Evolutionary conservation across 148 eudicot species (phyloP).

Genomic region (Rhododendron vialii): DNA sequence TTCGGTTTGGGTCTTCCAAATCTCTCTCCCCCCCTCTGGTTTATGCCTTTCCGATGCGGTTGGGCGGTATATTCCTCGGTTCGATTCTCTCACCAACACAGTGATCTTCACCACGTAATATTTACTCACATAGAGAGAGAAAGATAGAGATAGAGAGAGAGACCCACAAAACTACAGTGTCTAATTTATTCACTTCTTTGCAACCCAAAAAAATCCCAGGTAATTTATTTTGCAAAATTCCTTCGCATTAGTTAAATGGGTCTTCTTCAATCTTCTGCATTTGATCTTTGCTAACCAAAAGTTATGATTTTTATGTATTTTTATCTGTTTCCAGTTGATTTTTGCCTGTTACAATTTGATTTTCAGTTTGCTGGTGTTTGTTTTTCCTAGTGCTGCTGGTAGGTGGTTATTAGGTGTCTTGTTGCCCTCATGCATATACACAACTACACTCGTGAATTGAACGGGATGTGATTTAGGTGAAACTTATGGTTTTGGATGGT

Average conservation of each 20-base stretch:
- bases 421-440: background rate
- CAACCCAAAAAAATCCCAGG: constrained; percentile 2
- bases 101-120: background rate
- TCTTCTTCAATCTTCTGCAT: background rate
- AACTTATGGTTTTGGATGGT: background rate
- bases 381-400: background rate
- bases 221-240: background rate
- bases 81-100: constrained; percentile 11
- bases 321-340: background rate
- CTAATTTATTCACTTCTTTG: background rate
- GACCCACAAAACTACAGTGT: background rate
- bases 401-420: background rate
- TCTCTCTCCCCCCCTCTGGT: background rate
- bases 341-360: background rate
- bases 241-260: background rate
- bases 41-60: constrained; percentile 3
- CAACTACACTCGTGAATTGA: background rate
- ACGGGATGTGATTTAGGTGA: background rate
- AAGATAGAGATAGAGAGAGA: background rate
- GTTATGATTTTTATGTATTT: background rate
- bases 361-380: background rate
- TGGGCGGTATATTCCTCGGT: constrained; percentile 9
- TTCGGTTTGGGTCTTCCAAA: background rate
- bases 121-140: background rate
- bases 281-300: background rate